Base-by-base conservation (phyloP, 169 alveolate genomes). In the Miamiensis avidus region DNA sequence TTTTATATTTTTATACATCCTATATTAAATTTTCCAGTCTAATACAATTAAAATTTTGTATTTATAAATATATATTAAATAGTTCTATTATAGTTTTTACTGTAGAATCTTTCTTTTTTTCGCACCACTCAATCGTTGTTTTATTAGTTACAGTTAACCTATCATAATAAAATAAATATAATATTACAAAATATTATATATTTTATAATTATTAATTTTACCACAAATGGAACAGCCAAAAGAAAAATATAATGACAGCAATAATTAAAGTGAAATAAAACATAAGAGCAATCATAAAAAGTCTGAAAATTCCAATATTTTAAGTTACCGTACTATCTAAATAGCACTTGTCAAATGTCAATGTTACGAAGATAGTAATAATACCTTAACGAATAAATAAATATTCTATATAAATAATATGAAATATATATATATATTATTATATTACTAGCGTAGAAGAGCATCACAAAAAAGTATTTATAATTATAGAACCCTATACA, bases 71-170 rank as follows among this genome's bases (percentile, higher is more conserved):
- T 28, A 16, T 29, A 25, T n/a, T n/a, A n/a, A n/a, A n/a, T n/a
- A n/a, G n/a, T n/a, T n/a, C n/a, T n/a, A n/a, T n/a, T n/a, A 25
- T 29, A 30, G 29, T 29, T 82, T 25, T 74, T 82, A 32, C 89
- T 27, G 28, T 25, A n/a, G 76, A 29, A 79, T 77, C 92, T 34
- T 32, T 26, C 75, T 82, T 89, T 83, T 93, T 90, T 76, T 93
- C 96, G 74, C 95, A 89, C 74, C 49, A 90, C 65, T 93, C 96
- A 30, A 93, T 89, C 0, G 96, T 93, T 0, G 95, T 91, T 69
- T 82, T 89, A 73, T 84, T 81, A 0, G 75, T 82, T 26, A 64
- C 25, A 29, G 91, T 82, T 6, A 93, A 76, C 83, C 93, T 79
- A 11, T 32, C 0, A 49, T 49, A 49, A 34, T 28, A n/a, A n/a